phyloP scores from a whole-genome alignment of 345 rosid genomes.

The Iberis pinnata region DNA sequence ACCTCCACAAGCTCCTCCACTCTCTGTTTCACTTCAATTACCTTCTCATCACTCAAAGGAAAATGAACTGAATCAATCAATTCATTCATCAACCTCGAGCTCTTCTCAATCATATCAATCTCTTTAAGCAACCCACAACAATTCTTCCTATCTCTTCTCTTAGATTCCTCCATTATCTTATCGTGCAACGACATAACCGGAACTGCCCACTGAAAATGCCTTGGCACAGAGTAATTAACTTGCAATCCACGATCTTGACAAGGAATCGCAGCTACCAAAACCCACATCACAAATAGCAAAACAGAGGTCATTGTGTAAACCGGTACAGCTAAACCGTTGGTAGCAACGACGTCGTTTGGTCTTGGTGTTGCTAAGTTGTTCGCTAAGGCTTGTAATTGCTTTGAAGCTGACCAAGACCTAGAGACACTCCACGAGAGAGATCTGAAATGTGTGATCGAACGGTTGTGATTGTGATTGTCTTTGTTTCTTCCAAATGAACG shows the following conservation, averaged over 20 bases:
- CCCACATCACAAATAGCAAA: slow-evolving; percentile 82
- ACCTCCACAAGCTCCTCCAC: slow-evolving; percentile 53
- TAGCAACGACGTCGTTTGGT: slow-evolving; percentile 47
- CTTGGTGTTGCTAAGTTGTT: slow-evolving; percentile 51
- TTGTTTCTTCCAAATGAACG: slow-evolving; percentile 70
- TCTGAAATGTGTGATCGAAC: slow-evolving; percentile 53
- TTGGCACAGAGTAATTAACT: slow-evolving; percentile 61
- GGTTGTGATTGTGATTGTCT: slow-evolving; percentile 31
- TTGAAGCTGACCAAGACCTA: slow-evolving; percentile 92
- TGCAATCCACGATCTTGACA: slow-evolving; percentile 94
- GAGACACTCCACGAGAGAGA: slow-evolving; percentile 97
- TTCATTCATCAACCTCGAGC: slow-evolving; percentile 52
- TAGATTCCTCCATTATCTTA: slow-evolving; percentile 67
- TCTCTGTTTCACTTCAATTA: slow-evolving; percentile 49
- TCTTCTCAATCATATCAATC: slow-evolving; percentile 67
- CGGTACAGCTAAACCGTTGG: slow-evolving; percentile 55
- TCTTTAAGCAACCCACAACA: slow-evolving; percentile 74
- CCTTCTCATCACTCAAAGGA: slow-evolving; percentile 55
- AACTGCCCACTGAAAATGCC: slow-evolving; percentile 62
- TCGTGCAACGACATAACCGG: slow-evolving; percentile 61
- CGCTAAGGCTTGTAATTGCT: slow-evolving; percentile 75
- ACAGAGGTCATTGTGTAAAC: slow-evolving; percentile 64
- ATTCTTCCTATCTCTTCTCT: slow-evolving; percentile 65
- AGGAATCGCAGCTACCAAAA: slow-evolving; percentile 86
- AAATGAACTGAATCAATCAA: slow-evolving; percentile 61